Conservation (phyloP, 768 basidiomycete genomes). For the Lentinula sp. region DNA sequence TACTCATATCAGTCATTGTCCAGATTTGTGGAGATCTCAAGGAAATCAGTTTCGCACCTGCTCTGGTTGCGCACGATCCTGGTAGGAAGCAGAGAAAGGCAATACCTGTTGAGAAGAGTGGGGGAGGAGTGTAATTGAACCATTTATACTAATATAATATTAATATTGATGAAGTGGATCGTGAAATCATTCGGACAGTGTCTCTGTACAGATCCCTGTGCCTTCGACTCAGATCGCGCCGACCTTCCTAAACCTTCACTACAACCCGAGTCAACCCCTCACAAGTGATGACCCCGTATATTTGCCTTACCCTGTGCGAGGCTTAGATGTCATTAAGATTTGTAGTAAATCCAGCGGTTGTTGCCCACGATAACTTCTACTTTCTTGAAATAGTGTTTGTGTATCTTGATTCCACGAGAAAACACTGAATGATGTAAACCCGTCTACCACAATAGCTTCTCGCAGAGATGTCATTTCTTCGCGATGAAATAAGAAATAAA, state of each 20-base stretch:
- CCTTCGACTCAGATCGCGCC: no score
- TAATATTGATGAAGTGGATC: no score
- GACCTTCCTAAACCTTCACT: no score
- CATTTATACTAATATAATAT: background rate
- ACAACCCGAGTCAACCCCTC: no score
- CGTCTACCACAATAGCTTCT: background rate
- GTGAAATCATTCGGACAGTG: no score
- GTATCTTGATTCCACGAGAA: background rate
- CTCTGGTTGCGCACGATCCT: conserved; percentile 9
- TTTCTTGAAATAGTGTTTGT: background rate
- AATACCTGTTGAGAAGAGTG: conserved; percentile 52
- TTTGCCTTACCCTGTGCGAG: background rate
- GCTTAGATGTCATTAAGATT: background rate
- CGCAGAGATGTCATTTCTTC: background rate
- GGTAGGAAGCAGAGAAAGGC: conserved; percentile 24
- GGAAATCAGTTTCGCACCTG: conserved; percentile 49
- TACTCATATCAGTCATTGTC: background rate
- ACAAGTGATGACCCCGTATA: no score
- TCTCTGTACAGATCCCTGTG: no score
- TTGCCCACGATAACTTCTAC: background rate
- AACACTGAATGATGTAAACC: background rate
- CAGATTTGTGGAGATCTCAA: conserved; percentile 74
- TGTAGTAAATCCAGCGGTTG: background rate
- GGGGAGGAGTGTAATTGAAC: conserved; percentile 37
- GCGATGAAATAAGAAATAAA: background rate